Conservation (phyloP, 257 asterid genomes). For the Thymus mandschuricus region DNA sequence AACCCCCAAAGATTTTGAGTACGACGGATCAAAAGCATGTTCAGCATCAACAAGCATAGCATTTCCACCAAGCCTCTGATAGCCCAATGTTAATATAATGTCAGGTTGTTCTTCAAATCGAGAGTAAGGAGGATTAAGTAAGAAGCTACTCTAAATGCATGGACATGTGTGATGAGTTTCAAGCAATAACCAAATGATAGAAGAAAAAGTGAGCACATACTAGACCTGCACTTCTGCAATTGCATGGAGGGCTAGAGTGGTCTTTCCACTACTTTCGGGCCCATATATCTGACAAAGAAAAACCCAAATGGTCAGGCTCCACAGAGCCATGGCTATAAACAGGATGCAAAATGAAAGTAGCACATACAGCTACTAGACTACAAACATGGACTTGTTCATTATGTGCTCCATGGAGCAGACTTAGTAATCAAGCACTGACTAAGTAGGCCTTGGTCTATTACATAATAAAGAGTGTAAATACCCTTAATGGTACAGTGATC, state of each 20-base stretch:
- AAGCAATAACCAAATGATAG: constrained; percentile 18
- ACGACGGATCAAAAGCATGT: constrained; percentile 98
- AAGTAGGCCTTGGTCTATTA: background rate
- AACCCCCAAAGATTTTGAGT: constrained; percentile 92
- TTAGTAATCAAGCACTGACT: background rate
- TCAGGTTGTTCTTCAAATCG: constrained; percentile 27
- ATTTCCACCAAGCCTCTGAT: constrained; percentile 95
- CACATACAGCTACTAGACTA: background rate
- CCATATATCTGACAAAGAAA: constrained; percentile 74
- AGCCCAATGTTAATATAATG: constrained; percentile 28
- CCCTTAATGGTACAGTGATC: background rate
- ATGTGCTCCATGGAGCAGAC: background rate
- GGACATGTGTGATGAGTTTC: constrained; percentile 17
- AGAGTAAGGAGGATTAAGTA: constrained; percentile 13
- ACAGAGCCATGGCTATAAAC: constrained; percentile 2
- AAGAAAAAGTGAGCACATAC: constrained; percentile 52
- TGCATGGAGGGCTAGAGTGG: constrained; percentile 98
- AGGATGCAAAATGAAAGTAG: background rate
- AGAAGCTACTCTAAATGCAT: constrained; percentile 22
- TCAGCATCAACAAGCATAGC: constrained; percentile 99
- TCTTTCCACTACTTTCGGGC: constrained; percentile 99
- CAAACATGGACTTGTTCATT: background rate
- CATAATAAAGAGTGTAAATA: background rate
- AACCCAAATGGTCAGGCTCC: constrained; percentile 27
- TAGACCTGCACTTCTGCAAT: constrained; percentile 99